phyloP scores from a whole-genome alignment of 805 yeast genomes.

The Kuraishia piskuri region DNA sequence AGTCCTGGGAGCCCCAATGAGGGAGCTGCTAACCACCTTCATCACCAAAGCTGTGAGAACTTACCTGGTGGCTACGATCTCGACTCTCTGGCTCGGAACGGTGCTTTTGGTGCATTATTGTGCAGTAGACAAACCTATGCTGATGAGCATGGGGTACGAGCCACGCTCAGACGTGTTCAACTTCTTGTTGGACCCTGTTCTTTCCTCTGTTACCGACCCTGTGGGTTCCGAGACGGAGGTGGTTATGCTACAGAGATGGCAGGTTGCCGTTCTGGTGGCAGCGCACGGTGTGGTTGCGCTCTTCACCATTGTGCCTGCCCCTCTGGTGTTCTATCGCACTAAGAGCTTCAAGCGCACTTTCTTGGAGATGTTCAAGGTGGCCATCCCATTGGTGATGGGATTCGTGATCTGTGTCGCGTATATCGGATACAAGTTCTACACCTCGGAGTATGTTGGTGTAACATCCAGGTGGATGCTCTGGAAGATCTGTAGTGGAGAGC shows the following conservation, averaged over 20 bases:
- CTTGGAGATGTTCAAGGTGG: background rate
- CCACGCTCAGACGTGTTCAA: background rate
- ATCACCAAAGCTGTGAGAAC: background rate
- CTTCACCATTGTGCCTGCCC: background rate
- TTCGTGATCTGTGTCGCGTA: background rate
- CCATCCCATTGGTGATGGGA: background rate
- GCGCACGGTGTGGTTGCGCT: constrained; percentile 1
- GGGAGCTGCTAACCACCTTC: background rate
- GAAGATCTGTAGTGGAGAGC: background rate
- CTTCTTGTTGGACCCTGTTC: background rate
- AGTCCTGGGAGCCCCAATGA: background rate
- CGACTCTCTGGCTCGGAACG: background rate
- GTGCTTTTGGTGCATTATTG: background rate
- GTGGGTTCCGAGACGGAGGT: background rate
- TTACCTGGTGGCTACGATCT: background rate
- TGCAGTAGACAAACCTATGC: constrained; percentile 1
- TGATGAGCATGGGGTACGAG: constrained; percentile 4
- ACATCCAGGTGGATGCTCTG: background rate
- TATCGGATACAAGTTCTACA: background rate
- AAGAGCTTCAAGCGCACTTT: background rate
- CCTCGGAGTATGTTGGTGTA: background rate
- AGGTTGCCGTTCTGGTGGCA: background rate
- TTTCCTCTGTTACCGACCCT: background rate
- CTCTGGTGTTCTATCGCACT: background rate
- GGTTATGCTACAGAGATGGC: background rate